Evolutionary conservation across 768 basidiomycete genomes (phyloP), one percentile per base, ranked within the genome.

Genomic region (Chiua virens): DNA sequence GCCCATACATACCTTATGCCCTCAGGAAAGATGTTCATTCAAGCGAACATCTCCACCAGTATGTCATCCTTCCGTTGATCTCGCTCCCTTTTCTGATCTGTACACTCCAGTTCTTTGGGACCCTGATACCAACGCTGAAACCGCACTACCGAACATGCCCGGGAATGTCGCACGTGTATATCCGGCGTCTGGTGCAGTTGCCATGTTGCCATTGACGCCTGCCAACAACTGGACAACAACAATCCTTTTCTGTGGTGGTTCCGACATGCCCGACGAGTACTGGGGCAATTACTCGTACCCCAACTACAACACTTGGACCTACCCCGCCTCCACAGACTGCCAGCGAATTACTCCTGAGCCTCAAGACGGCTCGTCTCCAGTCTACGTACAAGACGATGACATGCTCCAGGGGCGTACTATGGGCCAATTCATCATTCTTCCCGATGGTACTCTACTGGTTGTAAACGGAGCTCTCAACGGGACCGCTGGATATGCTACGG

Each of bases 121-220:
- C 54, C 76, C 79, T 42, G 62, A 71, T 2, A 71, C 66, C 39
- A 88, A 89, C 63, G 49, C 59, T 5, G 87, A 89, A 68, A 83
- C 76, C 0, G 67, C 72, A 9, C 75, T 91, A 11, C 89, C 89
- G 1, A 69, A 79, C 58, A 90, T 89, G 88, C 89, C 89, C 0
- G 73, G 73, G 20, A 68, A 74, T 34, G 83, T 94, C 42, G 81
- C 82, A 40, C 86, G 92, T 40, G 88, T 92, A 21, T 95, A 95
- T 65, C 93, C 93, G n/a, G 95, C 87, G 0, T 92, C 92, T 9
- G 92, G 90, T 42, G 95, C 87, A 3, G 80, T 80, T 9, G 88
- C 88, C 43, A 92, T 98, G 87, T 78, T 98, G 2, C 95, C 95
- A 4, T 75, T 98, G 18, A 96, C 90, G 4, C 87, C 89, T 14